Evolutionary conservation across 305 asterid species (phyloP).

Genomic region (Fraxinus albicans): DNA sequence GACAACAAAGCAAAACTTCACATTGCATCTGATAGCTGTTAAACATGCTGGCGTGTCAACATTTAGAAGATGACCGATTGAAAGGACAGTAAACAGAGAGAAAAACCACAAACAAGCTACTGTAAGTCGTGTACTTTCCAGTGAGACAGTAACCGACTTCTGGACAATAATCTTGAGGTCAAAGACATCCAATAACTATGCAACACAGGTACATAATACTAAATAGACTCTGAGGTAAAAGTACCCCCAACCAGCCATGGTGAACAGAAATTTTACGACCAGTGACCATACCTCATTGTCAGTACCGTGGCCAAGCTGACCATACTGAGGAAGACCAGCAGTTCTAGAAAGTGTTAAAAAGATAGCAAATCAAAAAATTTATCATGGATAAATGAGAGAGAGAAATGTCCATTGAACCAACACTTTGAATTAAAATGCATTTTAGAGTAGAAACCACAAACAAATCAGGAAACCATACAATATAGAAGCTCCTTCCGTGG

Average conservation of each 20-base stretch:
- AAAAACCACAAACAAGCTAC: neutral
- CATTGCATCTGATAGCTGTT: neutral
- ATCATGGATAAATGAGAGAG: constrained; percentile 16
- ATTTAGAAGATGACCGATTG: neutral
- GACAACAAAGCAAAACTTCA: neutral
- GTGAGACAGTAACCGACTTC: neutral
- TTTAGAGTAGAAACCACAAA: constrained; percentile 3
- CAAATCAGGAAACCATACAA: constrained; percentile 62
- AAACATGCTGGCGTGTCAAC: neutral
- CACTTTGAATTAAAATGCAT: neutral
- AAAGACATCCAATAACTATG: constrained; percentile 2
- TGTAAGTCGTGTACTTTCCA: neutral
- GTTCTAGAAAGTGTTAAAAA: constrained; percentile 51
- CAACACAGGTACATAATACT: neutral
- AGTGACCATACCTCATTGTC: constrained; percentile 75
- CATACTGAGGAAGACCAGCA: constrained; percentile 98
- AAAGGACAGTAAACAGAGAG: neutral
- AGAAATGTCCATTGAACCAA: neutral
- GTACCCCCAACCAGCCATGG: neutral
- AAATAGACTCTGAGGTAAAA: neutral
- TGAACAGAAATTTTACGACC: constrained; percentile 5
- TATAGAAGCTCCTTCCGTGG: constrained; percentile 89
- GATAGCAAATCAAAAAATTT: constrained; percentile 31
- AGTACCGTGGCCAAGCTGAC: constrained; percentile 97
- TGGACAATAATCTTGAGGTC: neutral